These are phyloP conservation scores for Lepiota venenata DNA, from an alignment of 768 basidiomycete genomes.

Conservation along the genomic window DNA sequence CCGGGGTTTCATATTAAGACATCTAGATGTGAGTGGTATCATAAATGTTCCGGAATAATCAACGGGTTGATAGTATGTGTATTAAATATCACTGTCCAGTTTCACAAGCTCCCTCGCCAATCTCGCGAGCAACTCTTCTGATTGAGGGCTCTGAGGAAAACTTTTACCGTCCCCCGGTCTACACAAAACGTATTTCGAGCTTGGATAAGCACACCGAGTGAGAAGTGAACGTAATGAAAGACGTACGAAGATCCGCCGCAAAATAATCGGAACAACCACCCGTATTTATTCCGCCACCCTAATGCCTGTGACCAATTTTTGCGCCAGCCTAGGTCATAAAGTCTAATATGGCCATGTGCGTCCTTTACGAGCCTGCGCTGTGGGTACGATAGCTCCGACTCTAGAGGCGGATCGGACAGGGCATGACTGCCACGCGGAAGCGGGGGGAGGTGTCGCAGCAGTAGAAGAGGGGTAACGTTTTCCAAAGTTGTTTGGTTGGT, in stretches of 20 bases:
- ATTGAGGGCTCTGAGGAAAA: slow-evolving; percentile 66
- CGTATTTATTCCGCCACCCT: slow-evolving; percentile 50
- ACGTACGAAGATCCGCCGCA: slow-evolving; percentile 67
- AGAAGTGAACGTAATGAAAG: background rate
- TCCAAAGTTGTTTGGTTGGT: slow-evolving; percentile 89
- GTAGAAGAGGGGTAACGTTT: slow-evolving; percentile 67
- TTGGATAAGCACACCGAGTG: background rate
- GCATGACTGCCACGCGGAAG: slow-evolving; percentile 46
- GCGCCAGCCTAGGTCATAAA: slow-evolving; percentile 75
- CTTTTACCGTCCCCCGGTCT: slow-evolving; percentile 65
- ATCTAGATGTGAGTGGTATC: too few species aligned
- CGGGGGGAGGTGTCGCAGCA: slow-evolving; percentile 68
- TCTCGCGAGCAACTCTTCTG: slow-evolving; percentile 63
- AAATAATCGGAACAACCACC: slow-evolving; percentile 51
- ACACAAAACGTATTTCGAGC: background rate
- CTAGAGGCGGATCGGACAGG: slow-evolving; percentile 67
- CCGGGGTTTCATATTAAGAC: too few species aligned
- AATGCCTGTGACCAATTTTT: slow-evolving; percentile 69
- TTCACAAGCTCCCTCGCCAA: slow-evolving; percentile 62
- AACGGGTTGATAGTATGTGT: background rate
- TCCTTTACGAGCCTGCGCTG: slow-evolving; percentile 66
- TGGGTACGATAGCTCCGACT: slow-evolving; percentile 62
- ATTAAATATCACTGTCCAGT: slow-evolving; percentile 45
- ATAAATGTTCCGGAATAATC: background rate
- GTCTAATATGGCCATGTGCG: slow-evolving; percentile 54